Evolutionary conservation across 1,139 yeast species (phyloP).

Genomic region (Chernovozyma aurita): DNA sequence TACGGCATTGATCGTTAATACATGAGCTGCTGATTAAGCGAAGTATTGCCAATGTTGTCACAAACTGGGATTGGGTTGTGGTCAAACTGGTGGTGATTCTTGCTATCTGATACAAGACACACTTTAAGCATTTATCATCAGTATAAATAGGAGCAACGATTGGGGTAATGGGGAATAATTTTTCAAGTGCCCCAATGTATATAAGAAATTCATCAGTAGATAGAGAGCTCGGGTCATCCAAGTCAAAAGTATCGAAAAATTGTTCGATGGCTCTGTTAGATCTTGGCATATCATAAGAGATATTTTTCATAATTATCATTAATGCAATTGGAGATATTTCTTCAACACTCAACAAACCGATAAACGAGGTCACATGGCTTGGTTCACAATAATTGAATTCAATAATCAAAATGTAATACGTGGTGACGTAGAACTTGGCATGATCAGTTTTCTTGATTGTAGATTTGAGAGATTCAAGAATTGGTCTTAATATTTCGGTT

Average conservation of each 20-base stretch:
- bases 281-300: slow-evolving; percentile 15
- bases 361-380: neutral
- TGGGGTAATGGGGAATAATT: slow-evolving; percentile 22
- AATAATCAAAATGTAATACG: neutral
- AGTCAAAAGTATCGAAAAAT: slow-evolving; percentile 22
- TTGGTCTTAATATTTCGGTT: neutral
- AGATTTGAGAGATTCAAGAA: neutral
- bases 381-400: neutral
- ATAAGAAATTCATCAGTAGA: slow-evolving; percentile 17
- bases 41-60: slow-evolving; percentile 12
- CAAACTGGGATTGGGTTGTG: neutral
- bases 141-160: slow-evolving; percentile 18
- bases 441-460: neutral
- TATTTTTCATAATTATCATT: slow-evolving; percentile 21
- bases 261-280: slow-evolving; percentile 17
- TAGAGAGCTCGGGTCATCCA: slow-evolving; percentile 8
- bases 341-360: slow-evolving; percentile 6
- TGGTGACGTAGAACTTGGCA: neutral
- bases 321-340: slow-evolving; percentile 17
- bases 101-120: slow-evolving; percentile 14
- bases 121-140: slow-evolving; percentile 12
- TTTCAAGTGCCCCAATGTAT: slow-evolving; percentile 17
- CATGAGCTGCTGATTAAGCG: slow-evolving; percentile 31
- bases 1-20: slow-evolving; percentile 33
- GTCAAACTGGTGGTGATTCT: slow-evolving; percentile 3